Evolutionary conservation across 345 rosid species (phyloP).

Genomic region (Pistacia atlantica): DNA sequence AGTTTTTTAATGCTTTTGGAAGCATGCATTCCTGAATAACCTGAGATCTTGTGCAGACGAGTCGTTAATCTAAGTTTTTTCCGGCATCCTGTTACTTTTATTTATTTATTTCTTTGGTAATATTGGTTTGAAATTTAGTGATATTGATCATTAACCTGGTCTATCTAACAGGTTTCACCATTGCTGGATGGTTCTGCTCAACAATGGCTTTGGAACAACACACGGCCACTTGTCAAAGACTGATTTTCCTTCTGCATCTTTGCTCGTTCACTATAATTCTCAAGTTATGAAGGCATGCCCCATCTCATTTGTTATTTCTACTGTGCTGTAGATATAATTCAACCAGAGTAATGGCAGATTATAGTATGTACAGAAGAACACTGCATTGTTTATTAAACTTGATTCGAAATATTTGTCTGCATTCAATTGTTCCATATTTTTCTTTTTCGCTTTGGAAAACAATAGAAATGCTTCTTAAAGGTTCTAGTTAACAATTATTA

Average conservation of each 20-base stretch:
- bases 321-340: neutral
- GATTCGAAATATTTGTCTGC: neutral
- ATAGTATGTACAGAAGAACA: neutral
- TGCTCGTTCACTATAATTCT: neutral
- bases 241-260: conserved; percentile 25
- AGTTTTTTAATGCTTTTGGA: no score
- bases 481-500: no score
- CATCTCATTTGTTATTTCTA: neutral
- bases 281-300: neutral
- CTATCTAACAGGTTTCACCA: conserved; percentile 70
- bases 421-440: no score
- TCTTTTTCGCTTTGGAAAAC: no score
- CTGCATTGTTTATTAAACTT: neutral
- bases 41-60: no score
- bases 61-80: no score
- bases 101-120: no score
- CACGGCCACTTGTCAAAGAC: conserved; percentile 49
- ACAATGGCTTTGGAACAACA: conserved; percentile 91
- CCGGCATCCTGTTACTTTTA: no score
- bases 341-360: neutral
- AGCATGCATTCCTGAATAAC: no score
- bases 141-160: conserved; percentile 5
- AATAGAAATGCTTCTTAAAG: no score
- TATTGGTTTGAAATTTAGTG: no score
- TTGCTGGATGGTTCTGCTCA: conserved; percentile 68